Conservation (phyloP, 495 filamentous ascomycete species). For the Penicillium fimorum region DNA sequence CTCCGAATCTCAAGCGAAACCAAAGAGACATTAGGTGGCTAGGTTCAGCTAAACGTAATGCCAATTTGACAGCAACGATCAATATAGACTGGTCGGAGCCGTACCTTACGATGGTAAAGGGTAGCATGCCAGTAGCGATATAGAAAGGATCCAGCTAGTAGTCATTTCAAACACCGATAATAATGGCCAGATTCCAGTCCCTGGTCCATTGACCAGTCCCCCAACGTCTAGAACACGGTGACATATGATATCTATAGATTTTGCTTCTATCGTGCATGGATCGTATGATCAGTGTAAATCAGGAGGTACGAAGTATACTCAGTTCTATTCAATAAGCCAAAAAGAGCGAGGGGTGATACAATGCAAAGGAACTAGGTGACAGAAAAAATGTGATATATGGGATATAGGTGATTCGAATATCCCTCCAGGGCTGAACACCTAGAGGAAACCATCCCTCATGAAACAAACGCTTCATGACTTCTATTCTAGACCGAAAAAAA, state of each 20-base stretch:
- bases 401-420: not conserved
- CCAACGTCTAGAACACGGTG: too few relatives aligned
- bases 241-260: too few relatives aligned
- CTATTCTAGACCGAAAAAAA: slow-evolving; percentile 9
- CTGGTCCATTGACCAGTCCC: not conserved
- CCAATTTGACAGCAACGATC: not conserved
- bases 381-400: not conserved
- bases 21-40: not conserved
- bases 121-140: too few relatives aligned
- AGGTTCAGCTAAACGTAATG: not conserved
- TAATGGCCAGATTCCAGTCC: not conserved
- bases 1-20: not conserved
- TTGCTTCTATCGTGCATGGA: too few relatives aligned
- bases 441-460: slow-evolving; percentile 11
- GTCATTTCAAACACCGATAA: not conserved
- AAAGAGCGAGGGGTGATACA: not conserved
- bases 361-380: not conserved
- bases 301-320: not conserved
- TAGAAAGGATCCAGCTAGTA: too few relatives aligned
- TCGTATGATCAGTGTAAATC: too few relatives aligned
- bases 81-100: too few relatives aligned
- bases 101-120: too few relatives aligned
- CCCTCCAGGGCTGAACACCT: not conserved
- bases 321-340: not conserved
- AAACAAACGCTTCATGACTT: slow-evolving; percentile 14